Evolutionary conservation across 164 flowering plant species (phyloP).

Genomic region (Nymphaea colorata): DNA sequence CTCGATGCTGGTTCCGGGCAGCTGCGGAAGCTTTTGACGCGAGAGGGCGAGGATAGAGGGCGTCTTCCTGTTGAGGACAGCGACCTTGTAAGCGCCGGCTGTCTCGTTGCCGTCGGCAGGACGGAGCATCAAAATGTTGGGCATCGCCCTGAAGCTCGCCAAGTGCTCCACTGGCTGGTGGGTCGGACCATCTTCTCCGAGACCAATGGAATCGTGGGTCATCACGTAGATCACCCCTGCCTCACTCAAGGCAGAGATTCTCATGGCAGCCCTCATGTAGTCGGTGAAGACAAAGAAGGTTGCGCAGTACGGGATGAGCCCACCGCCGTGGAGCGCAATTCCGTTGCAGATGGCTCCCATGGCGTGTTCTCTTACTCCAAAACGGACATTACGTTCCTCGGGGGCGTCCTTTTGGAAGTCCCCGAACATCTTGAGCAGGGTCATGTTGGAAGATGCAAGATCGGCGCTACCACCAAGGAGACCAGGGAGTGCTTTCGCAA

Average conservation of each 20-base stretch:
- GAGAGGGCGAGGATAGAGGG: slow-evolving; percentile 94
- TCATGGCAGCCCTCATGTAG: slow-evolving; percentile 95
- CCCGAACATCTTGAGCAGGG: slow-evolving; percentile 78
- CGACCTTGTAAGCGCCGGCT: slow-evolving; percentile 91
- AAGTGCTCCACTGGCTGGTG: slow-evolving; percentile 98
- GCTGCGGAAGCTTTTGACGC: slow-evolving; percentile 77
- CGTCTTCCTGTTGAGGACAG: slow-evolving; percentile 62
- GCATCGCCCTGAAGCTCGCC: slow-evolving; percentile 99
- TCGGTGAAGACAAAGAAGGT: slow-evolving; percentile 98
- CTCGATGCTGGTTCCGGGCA: slow-evolving; percentile 80
- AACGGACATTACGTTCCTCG: slow-evolving; percentile 77
- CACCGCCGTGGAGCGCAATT: slow-evolving; percentile 83
- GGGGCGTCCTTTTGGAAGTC: slow-evolving; percentile 94
- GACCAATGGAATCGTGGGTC: slow-evolving; percentile 98
- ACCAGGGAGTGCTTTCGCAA: slow-evolving; percentile 79
- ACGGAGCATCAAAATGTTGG: slow-evolving; percentile 88
- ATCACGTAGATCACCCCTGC: slow-evolving; percentile 89
- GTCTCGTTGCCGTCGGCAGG: slow-evolving; percentile 98
- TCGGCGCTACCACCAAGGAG: slow-evolving; percentile 97
- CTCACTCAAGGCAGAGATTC: slow-evolving; percentile 78
- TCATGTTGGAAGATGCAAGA: slow-evolving; percentile 98
- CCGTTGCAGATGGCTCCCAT: slow-evolving; percentile 99
- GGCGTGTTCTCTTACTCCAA: slow-evolving; percentile 91
- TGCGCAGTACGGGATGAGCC: slow-evolving; percentile 89
- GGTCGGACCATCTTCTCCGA: slow-evolving; percentile 99